These are phyloP conservation scores for Houttuynia cordata DNA, from an alignment of 164 flowering plant species.

Conservation along the genomic window DNA sequence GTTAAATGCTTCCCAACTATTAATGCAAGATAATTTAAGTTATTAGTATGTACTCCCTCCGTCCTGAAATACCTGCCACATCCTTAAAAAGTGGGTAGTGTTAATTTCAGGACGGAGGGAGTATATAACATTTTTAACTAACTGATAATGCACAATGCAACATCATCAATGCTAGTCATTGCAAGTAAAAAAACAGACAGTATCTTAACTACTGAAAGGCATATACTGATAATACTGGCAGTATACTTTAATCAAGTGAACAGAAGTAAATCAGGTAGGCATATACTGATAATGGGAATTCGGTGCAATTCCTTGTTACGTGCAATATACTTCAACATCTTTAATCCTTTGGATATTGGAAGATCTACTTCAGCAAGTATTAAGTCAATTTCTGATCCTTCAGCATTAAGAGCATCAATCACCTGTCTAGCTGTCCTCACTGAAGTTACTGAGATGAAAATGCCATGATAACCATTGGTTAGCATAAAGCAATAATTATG, in stretches of 20 bases:
- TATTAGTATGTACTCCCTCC: too few relatives aligned
- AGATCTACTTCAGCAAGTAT: slow-evolving; percentile 93
- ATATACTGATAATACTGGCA: too few relatives aligned
- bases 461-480: background rate
- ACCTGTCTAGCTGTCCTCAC: slow-evolving; percentile 92
- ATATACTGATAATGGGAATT: slow-evolving; percentile 90
- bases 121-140: too few relatives aligned
- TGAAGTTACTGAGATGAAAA: slow-evolving; percentile 50
- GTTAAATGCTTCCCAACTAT: too few relatives aligned
- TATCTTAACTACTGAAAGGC: background rate
- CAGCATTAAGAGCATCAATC: slow-evolving; percentile 93
- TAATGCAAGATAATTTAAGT: too few relatives aligned
- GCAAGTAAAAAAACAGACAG: background rate
- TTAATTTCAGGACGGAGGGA: too few relatives aligned
- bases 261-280: background rate
- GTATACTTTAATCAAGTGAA: too few relatives aligned
- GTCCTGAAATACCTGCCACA: too few relatives aligned
- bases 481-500: background rate
- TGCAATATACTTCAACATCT: slow-evolving; percentile 80
- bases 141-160: too few relatives aligned
- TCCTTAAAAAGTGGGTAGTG: too few relatives aligned
- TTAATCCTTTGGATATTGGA: slow-evolving; percentile 84
- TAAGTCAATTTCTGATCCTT: slow-evolving; percentile 87
- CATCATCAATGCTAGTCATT: background rate
- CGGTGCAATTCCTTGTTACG: slow-evolving; percentile 58